Evolutionary conservation across 768 basidiomycete species (phyloP), one percentile per base, ranked within the genome.

Genomic region (Boletus fagicola): DNA sequence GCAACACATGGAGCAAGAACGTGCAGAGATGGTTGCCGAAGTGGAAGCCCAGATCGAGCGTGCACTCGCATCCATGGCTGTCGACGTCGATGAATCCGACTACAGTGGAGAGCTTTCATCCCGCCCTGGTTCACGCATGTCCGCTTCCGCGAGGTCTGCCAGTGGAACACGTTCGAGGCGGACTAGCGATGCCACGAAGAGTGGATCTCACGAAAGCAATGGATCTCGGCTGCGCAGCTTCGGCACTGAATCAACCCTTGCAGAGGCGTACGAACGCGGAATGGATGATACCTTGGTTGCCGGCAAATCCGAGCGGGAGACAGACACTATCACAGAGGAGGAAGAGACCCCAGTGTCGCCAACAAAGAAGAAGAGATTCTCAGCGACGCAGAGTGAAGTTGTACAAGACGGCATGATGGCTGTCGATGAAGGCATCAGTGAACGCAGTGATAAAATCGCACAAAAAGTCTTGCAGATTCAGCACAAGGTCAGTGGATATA

Each of bases 41-140:
- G 91, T 94, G 24, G 92, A 94, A 68, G 89, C 88, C 28, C 92
- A 94, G 75, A 94, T 94, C 65, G 92, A 93, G 72, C 81, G 88
- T 55, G 92, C 92, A 0, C 78, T 94, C 49, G 87, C 83, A 28
- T 88, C 88, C 26, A 92, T 94, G 90, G 85, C 87, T 26, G 87
- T 92, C 57, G 88, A 86, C 62, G 78, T 88, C 52, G 71, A 72
- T 5, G 88, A 90, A 53, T 90, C 88, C 18, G 90, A 92, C 63
- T 88, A 88, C 55, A 80, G 79, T 43, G 72, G 71, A 9, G 71
- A 72, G 9, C 58, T 72, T n/a, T 82, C 81, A 61, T 88, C 88
- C 38, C 82, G 87, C 49, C 84, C 88, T 26, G 80, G 72, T 59
- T 87, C 86, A 61, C 86, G 87, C 48, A 67, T 85, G 63, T 90